Base-by-base conservation (phyloP, 148 eudicot genomes). In the Heliosperma pusillum region DNA sequence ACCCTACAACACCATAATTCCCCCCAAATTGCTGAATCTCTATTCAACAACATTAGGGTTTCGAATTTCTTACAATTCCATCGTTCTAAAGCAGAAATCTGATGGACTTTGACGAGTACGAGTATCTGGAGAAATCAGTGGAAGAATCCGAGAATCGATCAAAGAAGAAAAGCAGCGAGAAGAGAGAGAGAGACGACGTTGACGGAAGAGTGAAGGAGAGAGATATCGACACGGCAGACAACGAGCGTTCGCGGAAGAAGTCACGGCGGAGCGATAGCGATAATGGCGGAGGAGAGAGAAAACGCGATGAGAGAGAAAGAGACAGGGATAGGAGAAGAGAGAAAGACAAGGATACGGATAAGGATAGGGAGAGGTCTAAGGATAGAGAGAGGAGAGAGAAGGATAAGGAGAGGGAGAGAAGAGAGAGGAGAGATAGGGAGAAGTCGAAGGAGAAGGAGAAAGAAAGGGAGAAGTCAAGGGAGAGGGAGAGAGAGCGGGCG, bases 31-130 rank as follows among this genome's bases (percentile, higher is more conserved):
- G 20, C 67, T 20, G 60, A 20, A 69, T 61, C 58, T 16, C 60
- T 16, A 5, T 57, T 24, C 65, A 50, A 44, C 63, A 0, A 16
- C 71, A 65, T 74, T 79, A 79, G 82, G 82, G 82, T 80, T 75
- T 26, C 20, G 0, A 55, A 70, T 69, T 25, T 44, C 27, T 10
- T 15, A 5, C 15, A 71, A 40, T 62, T 27, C n/a, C 11, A n/a
- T n/a, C n/a, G n/a, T 9, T 29, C 5, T 6, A 1, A 8, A 15
- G n/a, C 30, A 25, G 12, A 57, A 72, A 69, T 67, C 24, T 56
- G 70, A 93, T 88, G 92, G 96, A 91, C 40, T 91, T 94, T 88
- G 98, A 94, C 86, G 98, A 94, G 89, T 94, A 94, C 81, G 97
- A 94, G 53, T 91, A 94, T 64, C 74, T 94, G 63, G 98, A 91